These are phyloP conservation scores for Naegleria lovaniensis DNA, from an alignment of 208 protist species.

Conservation along the genomic window DNA sequence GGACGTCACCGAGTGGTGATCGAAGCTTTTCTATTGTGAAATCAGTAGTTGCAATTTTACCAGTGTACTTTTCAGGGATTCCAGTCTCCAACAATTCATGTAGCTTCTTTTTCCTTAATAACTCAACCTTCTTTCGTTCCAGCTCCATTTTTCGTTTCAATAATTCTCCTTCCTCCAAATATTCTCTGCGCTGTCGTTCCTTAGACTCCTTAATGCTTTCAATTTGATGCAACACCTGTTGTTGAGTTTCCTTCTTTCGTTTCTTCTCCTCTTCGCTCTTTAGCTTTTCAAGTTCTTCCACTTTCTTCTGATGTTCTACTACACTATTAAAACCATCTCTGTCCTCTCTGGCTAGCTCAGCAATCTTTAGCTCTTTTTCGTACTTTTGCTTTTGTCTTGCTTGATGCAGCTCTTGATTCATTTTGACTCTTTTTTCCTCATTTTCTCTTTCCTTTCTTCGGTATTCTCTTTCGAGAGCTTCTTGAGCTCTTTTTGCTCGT, in stretches of 20 bases:
- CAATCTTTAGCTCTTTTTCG: conserved; percentile 61
- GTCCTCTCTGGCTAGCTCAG: conserved; percentile 55
- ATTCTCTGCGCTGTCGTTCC: conserved; percentile 69
- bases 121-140: conserved; percentile 69
- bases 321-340: conserved; percentile 74
- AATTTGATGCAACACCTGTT: conserved; percentile 74
- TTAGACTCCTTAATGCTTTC: conserved; percentile 75
- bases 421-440: conserved; percentile 50
- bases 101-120: conserved; percentile 56
- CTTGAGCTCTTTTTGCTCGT: conserved; percentile 71
- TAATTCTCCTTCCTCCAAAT: conserved; percentile 75
- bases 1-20: not conserved
- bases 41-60: not conserved
- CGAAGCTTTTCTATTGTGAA: not conserved
- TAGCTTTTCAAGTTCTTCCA: conserved; percentile 61
- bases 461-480: conserved; percentile 68
- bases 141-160: conserved; percentile 59
- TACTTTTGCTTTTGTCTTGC: conserved; percentile 68
- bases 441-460: conserved; percentile 67
- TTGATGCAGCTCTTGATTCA: conserved; percentile 63
- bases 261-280: conserved; percentile 53
- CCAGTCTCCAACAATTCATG: conserved; percentile 30
- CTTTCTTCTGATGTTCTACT: conserved; percentile 67
- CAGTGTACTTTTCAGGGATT: conserved; percentile 43
- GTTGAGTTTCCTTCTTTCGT: conserved; percentile 67